Base-by-base conservation (phyloP, 164 flowering plant genomes). In the Vitis rupestris region DNA sequence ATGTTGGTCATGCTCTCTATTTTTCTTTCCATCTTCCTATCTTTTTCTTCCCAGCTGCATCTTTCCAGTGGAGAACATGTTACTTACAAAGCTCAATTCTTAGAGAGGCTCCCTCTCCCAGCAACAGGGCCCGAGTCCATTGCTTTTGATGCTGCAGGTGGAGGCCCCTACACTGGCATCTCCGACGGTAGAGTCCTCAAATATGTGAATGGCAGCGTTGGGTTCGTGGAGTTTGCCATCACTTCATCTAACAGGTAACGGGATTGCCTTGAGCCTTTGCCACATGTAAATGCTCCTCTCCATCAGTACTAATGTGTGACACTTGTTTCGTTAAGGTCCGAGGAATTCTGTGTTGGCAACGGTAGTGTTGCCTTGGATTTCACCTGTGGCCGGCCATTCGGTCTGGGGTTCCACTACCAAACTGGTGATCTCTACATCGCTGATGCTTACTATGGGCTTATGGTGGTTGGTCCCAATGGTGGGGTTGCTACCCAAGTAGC, bases 381-480 rank as follows among this genome's bases (percentile, higher is more conserved):
- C 2, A 37, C 10, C 0, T 83, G 86, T 76, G 84, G 83, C 17
- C 73, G 84, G 56, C 83, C 84, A 31, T 52, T 83, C 44, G 86
- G 86, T 3, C 50, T 83, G 10, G 49, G 67, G n/a, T 81, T 83
- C 74, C 61, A 79, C 74, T 57, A 63, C 14, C 17, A 5, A 15
- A 76, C 76, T 0, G 67, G 86, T 29, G 76, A 81, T 16, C 76
- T 83, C 12, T 81, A 83, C 71, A 73, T 83, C 3, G 84, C 86
- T 10, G 82, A 83, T 66, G 81, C 84, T 3, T 83, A 79, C n/a
- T 73, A 47, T 16, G 86, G 86, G 30, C 75, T 83, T 0, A 9
- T 81, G 15, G 37, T 3, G 57, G 83, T 79, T 1, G 78, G 80
- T 1, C 75, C 73, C 17, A 31, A 67, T 1, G 86, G 84, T 2